Evolutionary conservation across 1,284 basidiomycete genomes (phyloP).

Genomic region (Irpex lacteus): DNA sequence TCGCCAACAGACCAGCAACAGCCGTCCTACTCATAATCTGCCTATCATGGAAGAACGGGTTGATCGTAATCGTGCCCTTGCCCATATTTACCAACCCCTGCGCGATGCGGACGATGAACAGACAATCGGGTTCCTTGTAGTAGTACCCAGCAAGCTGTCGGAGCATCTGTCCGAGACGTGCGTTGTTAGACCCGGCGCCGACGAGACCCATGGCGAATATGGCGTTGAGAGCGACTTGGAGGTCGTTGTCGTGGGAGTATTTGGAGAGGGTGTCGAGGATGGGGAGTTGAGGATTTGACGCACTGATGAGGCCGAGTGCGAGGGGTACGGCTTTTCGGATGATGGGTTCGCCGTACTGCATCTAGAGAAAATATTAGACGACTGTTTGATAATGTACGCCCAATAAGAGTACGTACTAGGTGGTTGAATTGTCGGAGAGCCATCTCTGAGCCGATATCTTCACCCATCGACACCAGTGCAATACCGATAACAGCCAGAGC

Average conservation of each 20-base stretch:
- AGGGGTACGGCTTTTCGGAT: slow-evolving; percentile 96
- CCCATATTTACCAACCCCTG: slow-evolving; percentile 99
- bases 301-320: slow-evolving; percentile 91
- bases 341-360: slow-evolving; percentile 97
- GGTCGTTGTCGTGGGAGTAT: slow-evolving; percentile 98
- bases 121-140: slow-evolving; percentile 94
- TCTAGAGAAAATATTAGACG: slow-evolving; percentile 45
- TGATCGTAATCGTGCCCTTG: slow-evolving; percentile 97
- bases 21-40: slow-evolving; percentile 88
- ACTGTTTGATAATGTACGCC: background rate
- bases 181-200: slow-evolving; percentile 98
- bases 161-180: slow-evolving; percentile 96
- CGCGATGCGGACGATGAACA: slow-evolving; percentile 96
- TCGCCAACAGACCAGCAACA: slow-evolving; percentile 88
- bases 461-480: slow-evolving; percentile 96
- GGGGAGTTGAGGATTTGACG: slow-evolving; percentile 94
- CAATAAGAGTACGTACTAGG: slow-evolving; percentile 51
- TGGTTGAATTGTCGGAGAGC: slow-evolving; percentile 93
- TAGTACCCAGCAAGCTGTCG: slow-evolving; percentile 96
- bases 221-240: slow-evolving; percentile 93
- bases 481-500: slow-evolving; percentile 94
- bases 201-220: slow-evolving; percentile 99
- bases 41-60: slow-evolving; percentile 95
- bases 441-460: slow-evolving; percentile 98
- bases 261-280: slow-evolving; percentile 99